Evolutionary conservation across 306 rosid genomes (phyloP).

Genomic region (Casuarina equisetifolia): DNA sequence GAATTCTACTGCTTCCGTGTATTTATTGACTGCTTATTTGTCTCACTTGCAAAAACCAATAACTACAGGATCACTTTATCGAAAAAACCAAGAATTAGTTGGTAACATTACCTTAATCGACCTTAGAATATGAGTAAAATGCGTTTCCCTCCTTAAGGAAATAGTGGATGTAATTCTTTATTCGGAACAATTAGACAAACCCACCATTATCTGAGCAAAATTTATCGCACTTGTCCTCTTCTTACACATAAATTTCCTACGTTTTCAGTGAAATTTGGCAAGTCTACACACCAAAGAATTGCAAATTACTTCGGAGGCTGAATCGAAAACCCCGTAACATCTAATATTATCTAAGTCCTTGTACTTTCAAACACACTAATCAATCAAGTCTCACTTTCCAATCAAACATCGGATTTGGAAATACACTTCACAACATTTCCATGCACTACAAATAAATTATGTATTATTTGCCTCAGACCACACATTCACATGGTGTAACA

Average conservation of each 20-base stretch:
- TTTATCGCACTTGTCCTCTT: background rate
- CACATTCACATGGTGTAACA: background rate
- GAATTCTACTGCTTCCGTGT: background rate
- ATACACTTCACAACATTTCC: background rate
- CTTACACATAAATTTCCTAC: background rate
- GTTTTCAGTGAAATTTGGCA: background rate
- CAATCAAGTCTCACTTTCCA: background rate
- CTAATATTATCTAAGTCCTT: background rate
- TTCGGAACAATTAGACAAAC: background rate
- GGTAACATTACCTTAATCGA: background rate
- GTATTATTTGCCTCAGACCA: background rate
- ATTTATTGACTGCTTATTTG: background rate
- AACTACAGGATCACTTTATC: background rate
- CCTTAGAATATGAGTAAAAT: background rate
- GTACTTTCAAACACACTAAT: background rate
- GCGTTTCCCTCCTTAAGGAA: background rate
- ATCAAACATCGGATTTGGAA: background rate
- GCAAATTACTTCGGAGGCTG: background rate
- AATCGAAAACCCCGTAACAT: background rate
- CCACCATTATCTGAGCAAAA: slow-evolving; percentile 10
- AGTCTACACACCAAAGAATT: background rate
- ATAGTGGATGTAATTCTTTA: background rate
- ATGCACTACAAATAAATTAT: background rate
- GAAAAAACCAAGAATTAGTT: background rate
- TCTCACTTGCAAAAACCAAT: background rate